Evolutionary conservation across 345 rosid species (phyloP).

Genomic region (Eucalyptus curtisii): DNA sequence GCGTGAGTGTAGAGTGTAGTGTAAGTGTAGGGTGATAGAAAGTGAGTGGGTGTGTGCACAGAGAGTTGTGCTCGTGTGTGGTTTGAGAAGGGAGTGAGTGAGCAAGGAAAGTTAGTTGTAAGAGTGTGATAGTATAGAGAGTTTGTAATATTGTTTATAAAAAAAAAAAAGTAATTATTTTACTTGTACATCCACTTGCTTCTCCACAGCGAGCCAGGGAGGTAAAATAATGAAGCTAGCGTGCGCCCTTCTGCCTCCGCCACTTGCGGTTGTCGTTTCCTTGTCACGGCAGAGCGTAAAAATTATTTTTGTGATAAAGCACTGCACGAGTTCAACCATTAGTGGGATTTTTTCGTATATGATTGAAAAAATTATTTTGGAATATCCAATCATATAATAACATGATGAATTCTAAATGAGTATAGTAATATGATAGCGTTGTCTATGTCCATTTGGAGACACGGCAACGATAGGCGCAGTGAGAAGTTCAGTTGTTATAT

Average conservation of each 20-base stretch:
- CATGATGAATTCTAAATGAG: background rate
- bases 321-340: background rate
- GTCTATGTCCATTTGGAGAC: background rate
- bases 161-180: too few species aligned
- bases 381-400: background rate
- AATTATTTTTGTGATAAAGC: background rate
- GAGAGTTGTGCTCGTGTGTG: too few species aligned
- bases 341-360: background rate
- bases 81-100: too few species aligned
- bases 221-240: background rate
- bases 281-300: background rate
- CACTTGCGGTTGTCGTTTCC: background rate
- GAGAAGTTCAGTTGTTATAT: background rate
- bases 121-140: too few species aligned
- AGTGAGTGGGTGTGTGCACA: too few species aligned
- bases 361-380: background rate
- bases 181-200: too few species aligned
- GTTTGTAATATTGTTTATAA: too few species aligned
- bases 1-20: too few species aligned
- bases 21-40: too few species aligned
- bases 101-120: too few species aligned
- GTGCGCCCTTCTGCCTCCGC: background rate
- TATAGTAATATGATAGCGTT: background rate
- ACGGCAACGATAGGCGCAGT: too few species aligned
- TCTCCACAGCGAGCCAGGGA: background rate